Conservation (phyloP, 2,329 filamentous ascomycete genomes). For the Botrytis medusae region DNA sequence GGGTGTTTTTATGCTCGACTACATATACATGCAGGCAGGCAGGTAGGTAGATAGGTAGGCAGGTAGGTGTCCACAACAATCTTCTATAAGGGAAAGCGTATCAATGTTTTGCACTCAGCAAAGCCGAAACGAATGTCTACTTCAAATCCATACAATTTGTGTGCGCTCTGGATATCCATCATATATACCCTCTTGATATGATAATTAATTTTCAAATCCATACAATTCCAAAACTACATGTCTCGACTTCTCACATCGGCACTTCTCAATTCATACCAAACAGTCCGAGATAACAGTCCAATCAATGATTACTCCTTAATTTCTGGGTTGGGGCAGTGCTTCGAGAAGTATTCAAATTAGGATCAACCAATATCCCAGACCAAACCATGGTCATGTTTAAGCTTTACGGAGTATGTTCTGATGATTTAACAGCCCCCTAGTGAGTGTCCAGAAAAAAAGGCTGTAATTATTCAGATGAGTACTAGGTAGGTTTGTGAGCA, state of each 20-base stretch:
- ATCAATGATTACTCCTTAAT: slow-evolving; percentile 3
- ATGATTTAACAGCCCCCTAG: background rate
- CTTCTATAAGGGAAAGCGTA: background rate
- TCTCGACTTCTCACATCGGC: background rate
- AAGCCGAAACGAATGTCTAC: background rate
- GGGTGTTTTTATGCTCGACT: background rate
- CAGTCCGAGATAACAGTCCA: background rate
- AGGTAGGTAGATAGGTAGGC: no score
- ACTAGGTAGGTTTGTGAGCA: background rate
- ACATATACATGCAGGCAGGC: background rate
- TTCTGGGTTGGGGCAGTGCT: background rate
- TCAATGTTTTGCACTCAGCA: background rate
- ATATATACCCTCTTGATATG: background rate
- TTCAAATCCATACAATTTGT: background rate
- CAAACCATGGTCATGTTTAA: background rate
- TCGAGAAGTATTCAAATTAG: slow-evolving; percentile 12
- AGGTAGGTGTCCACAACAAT: background rate
- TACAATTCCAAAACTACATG: background rate
- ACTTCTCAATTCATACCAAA: background rate
- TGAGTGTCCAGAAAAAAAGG: background rate
- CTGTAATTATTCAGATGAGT: background rate
- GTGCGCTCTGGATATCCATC: background rate
- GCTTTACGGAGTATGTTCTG: background rate
- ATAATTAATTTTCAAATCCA: background rate
- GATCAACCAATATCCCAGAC: slow-evolving; percentile 4